Evolutionary conservation across 148 eudicot genomes (phyloP).

Genomic region (Persicaria maculosa): DNA sequence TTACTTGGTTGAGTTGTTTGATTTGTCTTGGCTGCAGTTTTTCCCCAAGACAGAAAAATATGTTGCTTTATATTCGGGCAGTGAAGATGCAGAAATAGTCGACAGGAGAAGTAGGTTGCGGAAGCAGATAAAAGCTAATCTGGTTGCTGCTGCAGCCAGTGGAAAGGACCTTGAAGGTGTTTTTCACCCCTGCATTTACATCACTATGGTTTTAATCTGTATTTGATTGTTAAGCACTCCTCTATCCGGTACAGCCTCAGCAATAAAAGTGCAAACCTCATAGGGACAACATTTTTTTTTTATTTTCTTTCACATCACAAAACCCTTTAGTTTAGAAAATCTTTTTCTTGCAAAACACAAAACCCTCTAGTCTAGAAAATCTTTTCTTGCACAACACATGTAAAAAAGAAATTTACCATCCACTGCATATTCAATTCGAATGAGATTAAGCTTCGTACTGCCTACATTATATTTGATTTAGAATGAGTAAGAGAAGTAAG

Average conservation of each 20-base stretch:
- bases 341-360: background rate
- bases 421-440: background rate
- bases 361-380: background rate
- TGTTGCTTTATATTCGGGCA: conserved; percentile 73
- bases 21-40: conserved; percentile 48
- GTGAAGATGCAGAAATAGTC: conserved; percentile 57
- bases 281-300: background rate
- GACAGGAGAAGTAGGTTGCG: conserved; percentile 72
- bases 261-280: background rate
- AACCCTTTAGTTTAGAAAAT: background rate
- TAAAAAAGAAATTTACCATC: background rate
- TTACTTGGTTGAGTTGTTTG: conserved; percentile 7
- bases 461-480: background rate
- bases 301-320: background rate
- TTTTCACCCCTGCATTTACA: background rate
- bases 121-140: conserved; percentile 67
- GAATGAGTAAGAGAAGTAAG: background rate
- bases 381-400: background rate
- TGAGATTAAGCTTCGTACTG: background rate
- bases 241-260: background rate
- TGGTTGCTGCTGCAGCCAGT: conserved; percentile 84
- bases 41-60: conserved; percentile 91
- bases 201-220: background rate
- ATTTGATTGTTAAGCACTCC: background rate
- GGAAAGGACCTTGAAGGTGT: conserved; percentile 97